A percentile compares a stretch with the other conserved stretches of the same genome.
Evolutionary conservation across 208 protist species (phyloP).

Genomic region (Acanthamoeba royreba): DNA sequence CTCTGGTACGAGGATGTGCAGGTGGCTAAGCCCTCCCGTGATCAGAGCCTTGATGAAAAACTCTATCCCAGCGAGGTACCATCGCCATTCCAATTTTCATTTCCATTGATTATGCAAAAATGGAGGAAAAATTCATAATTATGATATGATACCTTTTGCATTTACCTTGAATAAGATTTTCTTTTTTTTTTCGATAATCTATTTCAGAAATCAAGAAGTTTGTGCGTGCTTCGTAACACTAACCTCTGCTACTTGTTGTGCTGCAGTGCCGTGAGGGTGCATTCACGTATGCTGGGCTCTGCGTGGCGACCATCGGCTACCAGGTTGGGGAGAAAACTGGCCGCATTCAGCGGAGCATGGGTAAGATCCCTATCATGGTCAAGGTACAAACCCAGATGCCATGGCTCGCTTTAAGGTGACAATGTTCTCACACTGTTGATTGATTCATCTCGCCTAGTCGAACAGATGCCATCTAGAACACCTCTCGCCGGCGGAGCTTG

Average conservation of each 20-base stretch:
- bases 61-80: slow-evolving; percentile 49
- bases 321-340: background rate
- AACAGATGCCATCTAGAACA: slow-evolving; percentile 76
- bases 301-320: slow-evolving; percentile 49
- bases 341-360: slow-evolving; percentile 42
- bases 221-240: too few species aligned
- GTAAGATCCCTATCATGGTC: slow-evolving; percentile 84
- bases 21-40: background rate
- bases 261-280: slow-evolving; percentile 68
- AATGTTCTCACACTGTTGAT: too few species aligned
- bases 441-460: slow-evolving; percentile 13
- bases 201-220: too few species aligned
- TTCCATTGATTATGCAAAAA: too few species aligned
- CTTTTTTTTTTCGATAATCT: background rate
- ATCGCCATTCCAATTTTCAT: too few species aligned
- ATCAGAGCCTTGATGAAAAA: background rate
- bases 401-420: background rate
- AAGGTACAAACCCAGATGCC: too few species aligned
- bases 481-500: slow-evolving; percentile 64
- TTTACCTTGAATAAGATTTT: background rate
- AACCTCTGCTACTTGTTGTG: too few species aligned
- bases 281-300: slow-evolving; percentile 61
- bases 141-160: background rate
- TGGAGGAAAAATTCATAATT: background rate
- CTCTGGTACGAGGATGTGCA: background rate